Base-by-base conservation (phyloP, 331 rosid species). In the Rhamnella rubrinervis region DNA sequence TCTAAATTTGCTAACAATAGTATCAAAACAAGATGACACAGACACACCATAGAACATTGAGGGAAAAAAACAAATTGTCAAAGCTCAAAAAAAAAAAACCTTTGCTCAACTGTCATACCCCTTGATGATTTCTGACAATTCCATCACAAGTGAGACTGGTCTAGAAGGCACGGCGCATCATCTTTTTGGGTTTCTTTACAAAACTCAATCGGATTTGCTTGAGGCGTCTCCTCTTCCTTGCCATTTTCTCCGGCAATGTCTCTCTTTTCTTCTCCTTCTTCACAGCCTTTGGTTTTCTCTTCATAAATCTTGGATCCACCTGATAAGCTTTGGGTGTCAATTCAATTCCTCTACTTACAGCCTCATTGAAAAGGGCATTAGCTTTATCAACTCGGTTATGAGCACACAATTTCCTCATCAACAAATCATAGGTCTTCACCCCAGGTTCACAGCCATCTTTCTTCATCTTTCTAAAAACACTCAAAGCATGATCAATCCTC, bases 181-280 rank as follows among this genome's bases (percentile, higher is more conserved):
- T 55, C 58, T 76, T 41, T 23, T 66, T 85, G 0, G 98, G 93
- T 72, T 89, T 89, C 93, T 87, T 91, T 55, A 91, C 98, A 25
- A 80, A 93, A 81, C 95, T 93, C 80, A 93, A 44, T 9, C 98
- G 85, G 74, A 91, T 91, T 81, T 91, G 86, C 70, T 89, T 87
- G 63, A 93, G 73, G 51, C 88, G 87, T 13, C 91, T 87, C 82
- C 93, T 91, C 87, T 93, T 93, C 87, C 95, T 87, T 2, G 89
- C 96, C 97, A 83, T 93, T 81, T 93, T 93, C 86, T 93, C 98
- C 0, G 97, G 98, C 77, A 93, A 79, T 8, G 98, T 91, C 82
- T 91, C 96, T 78, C 96, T 74, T 81, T 89, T 87, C 86, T 89
- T 87, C 64, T 68, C 81, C 46, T 41, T 76, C 87, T 85, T 87